Conservation (phyloP, 495 filamentous ascomycete genomes). For the Aspergillus homomorphus region DNA sequence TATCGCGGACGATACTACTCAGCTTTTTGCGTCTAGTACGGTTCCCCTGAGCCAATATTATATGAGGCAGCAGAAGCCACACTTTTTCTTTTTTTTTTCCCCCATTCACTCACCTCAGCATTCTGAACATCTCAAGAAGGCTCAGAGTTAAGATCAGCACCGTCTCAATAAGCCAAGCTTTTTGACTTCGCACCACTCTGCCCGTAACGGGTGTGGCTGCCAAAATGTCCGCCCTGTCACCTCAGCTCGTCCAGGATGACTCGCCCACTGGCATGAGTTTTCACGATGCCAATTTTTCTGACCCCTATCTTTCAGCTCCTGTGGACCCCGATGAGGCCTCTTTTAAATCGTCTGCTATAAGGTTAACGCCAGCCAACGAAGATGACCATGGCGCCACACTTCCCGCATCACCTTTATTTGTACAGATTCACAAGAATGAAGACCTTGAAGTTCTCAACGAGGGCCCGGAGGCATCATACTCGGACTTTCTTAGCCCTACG, state of each 20-base stretch:
- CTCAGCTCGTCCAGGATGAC: conserved; percentile 23
- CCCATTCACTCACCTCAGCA: neutral
- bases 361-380: conserved; percentile 28
- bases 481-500: conserved; percentile 23
- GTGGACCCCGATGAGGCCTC: conserved; percentile 41
- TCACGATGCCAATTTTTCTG: conserved; percentile 15
- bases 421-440: conserved; percentile 5
- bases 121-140: neutral
- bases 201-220: neutral
- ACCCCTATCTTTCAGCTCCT: conserved; percentile 40
- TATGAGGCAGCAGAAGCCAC: neutral
- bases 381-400: conserved; percentile 16
- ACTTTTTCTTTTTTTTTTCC: neutral
- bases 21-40: conserved; percentile 6
- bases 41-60: neutral
- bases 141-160: neutral
- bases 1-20: conserved; percentile 4
- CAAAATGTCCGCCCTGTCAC: conserved; percentile 29
- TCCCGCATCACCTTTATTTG: conserved; percentile 11
- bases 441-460: conserved; percentile 7
- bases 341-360: conserved; percentile 36
- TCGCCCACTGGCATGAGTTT: conserved; percentile 19
- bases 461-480: conserved; percentile 16
- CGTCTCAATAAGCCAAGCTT: neutral
- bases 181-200: neutral